Evolutionary conservation across 1,284 basidiomycete genomes (phyloP).

Genomic region (Meira nashicola): DNA sequence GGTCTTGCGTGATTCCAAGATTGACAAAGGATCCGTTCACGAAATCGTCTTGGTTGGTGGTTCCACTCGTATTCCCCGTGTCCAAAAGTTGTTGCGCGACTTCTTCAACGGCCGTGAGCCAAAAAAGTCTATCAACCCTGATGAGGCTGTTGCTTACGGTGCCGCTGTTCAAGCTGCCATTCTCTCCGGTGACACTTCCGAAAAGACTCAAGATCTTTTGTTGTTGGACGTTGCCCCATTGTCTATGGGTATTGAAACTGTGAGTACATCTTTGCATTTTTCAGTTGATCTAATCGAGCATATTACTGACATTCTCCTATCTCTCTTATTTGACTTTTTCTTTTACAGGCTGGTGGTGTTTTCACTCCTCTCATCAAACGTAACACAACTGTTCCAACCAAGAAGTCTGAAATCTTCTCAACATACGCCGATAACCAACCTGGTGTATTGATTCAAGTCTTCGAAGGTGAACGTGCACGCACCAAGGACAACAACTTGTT

Average conservation of each 20-base stretch:
- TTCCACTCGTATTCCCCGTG: slow-evolving; percentile 96
- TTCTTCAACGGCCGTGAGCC: slow-evolving; percentile 80
- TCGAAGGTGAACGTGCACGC: slow-evolving; percentile 96
- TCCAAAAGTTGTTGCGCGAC: slow-evolving; percentile 95
- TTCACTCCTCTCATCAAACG: slow-evolving; percentile 96
- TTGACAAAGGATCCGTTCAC: slow-evolving; percentile 83
- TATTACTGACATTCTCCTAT: not conserved
- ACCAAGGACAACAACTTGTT: slow-evolving; percentile 99
- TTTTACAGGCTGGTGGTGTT: slow-evolving; percentile 75
- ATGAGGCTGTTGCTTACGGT: slow-evolving; percentile 98
- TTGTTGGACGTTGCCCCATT: slow-evolving; percentile 95
- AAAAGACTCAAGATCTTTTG: slow-evolving; percentile 94
- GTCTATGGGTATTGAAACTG: slow-evolving; percentile 80
- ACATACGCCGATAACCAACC: slow-evolving; percentile 99
- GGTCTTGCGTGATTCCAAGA: slow-evolving; percentile 95
- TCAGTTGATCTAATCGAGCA: not conserved
- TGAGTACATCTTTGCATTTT: too few species aligned
- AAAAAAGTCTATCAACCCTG: slow-evolving; percentile 82
- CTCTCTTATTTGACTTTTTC: not conserved
- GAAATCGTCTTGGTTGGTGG: slow-evolving; percentile 97
- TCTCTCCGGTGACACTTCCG: slow-evolving; percentile 92
- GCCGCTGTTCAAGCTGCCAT: slow-evolving; percentile 98
- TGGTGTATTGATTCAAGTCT: slow-evolving; percentile 97
- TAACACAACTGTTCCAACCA: slow-evolving; percentile 97
- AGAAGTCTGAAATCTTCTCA: slow-evolving; percentile 98